Evolutionary conservation across 495 filamentous ascomycete genomes (phyloP), one percentile per base, ranked within the genome.

Genomic region (Penicillium daleae): DNA sequence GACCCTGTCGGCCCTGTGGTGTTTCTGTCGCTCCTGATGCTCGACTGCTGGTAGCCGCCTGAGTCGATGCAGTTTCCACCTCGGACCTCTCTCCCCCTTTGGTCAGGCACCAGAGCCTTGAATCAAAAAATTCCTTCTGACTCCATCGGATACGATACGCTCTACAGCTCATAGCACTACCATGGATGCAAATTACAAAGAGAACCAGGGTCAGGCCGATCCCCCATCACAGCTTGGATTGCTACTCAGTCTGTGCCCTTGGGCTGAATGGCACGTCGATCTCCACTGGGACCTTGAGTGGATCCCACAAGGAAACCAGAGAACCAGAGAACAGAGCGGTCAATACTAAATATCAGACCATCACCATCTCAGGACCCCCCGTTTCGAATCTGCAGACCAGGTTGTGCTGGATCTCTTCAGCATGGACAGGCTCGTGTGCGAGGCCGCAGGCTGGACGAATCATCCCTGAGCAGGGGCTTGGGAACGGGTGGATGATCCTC

Each of bases 221-320:
- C 63, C 59, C 68, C 59, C 55, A 44, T 62, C 24, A 27, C 66
- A 66, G 63, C 66, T 67, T 61, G 61, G 66, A 69, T 66, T 69
- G 61, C 66, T 63, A 57, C 53, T 61, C 22, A 66, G 66, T 71
- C 66, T 67, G 69, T 69, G 66, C 66, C 64, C 66, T 66, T 60
- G 57, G 39, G 40, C 50, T n/a, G 22, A 46, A 61, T 33, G 60
- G 57, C n/a, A 33, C 21, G 42, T 26, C 37, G 55, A 56, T 49
- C 56, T 64, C 50, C 60, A 58, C 56, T 58, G 48, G 13, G 56
- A 56, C 12, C 56, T 63, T 53, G 10, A 26, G 46, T 70, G 59
- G 66, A 68, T 62, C 57, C n/a, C n/a, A 2, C 51, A 33, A 54
- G 31, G 29, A 32, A 40, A 37, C 29, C 52, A 57, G 46, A 52